Evolutionary conservation across 2,329 filamentous ascomycete species (phyloP), one percentile per base, ranked within the genome.

Genomic region (Chaetomiaceae sp.): DNA sequence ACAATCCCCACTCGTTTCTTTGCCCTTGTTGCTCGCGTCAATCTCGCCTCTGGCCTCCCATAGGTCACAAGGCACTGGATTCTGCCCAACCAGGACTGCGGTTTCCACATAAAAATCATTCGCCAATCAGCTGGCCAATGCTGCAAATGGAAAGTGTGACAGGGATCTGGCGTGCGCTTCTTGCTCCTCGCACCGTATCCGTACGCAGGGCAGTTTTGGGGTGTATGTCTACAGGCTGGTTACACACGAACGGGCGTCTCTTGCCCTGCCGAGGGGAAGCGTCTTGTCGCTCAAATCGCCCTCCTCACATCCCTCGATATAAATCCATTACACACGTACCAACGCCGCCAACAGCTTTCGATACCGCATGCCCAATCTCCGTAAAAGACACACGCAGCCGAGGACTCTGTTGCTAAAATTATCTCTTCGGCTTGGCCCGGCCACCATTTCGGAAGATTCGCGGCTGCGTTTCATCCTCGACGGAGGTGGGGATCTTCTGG

Each of bases 401-500:
- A 16, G 13, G 16, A 8, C 20, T 11, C 11, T 34, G 45, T 37
- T 56, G 13, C 49, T 56, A 53, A 42, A 50, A 47, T 56, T 56
- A 53, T 33, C 40, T 3, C 18, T 23, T 40, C 42, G 41, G 46
- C 32, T 16, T 43, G 30, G 20, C 41, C 45, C 34, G 23, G 40
- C 25, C 37, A n/a, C 36, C 30, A 13, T 44, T 47, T 54, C 48
- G 48, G 55, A 52, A 57, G 44, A 52, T 51, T 57, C 36, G 13
- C 40, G 48, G 49, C 42, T 55, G 44, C 37, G 45, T 49, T 54
- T 44, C 51, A 55, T 50, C 42, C 48, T 40, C 40, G 32, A 55
- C 43, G 34, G 42, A 50, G 30, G 14, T 38, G 23, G 50, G 54
- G 18, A 33, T 9, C 38, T 29, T 27, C 41, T 30, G 42, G 25